phyloP scores from a whole-genome alignment of 106 monocot species.

The Apostasia shenzhenica region DNA sequence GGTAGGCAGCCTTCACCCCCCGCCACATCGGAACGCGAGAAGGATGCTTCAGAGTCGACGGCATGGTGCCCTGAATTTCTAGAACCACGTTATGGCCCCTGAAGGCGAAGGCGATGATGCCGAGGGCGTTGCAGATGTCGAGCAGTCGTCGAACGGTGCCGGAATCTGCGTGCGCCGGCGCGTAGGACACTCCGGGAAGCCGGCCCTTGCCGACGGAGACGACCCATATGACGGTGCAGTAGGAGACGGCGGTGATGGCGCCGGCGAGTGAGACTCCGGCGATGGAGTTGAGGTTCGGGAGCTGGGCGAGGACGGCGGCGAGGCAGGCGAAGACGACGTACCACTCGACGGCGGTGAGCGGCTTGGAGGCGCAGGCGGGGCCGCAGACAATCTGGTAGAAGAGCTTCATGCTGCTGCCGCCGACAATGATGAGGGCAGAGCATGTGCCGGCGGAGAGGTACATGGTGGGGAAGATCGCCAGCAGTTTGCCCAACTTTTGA shows the following conservation, averaged over 20 bases:
- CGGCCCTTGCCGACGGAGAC: conserved; percentile 58
- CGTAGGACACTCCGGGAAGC: conserved; percentile 39
- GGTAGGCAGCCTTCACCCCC: conserved; percentile 68
- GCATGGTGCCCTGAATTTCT: conserved; percentile 96
- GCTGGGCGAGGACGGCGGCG: conserved; percentile 62
- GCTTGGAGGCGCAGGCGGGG: conserved; percentile 24
- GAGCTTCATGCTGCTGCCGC: conserved; percentile 80
- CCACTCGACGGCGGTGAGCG: conserved; percentile 73
- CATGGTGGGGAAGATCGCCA: conserved; percentile 60
- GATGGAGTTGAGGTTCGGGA: conserved; percentile 95
- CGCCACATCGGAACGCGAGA: conserved; percentile 87
- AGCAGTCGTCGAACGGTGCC: conserved; percentile 22
- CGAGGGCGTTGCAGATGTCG: conserved; percentile 51
- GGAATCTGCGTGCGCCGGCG: conserved; percentile 8
- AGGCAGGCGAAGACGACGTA: conserved; percentile 82
- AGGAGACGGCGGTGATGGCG: conserved; percentile 53
- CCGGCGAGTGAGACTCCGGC: conserved; percentile 83
- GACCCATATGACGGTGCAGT: conserved; percentile 83
- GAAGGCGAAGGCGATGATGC: conserved; percentile 84
- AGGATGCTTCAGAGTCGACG: conserved; percentile 73
- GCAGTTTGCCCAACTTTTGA: conserved; percentile 43
- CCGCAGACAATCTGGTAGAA: conserved; percentile 73
- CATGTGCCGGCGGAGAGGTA: conserved; percentile 91
- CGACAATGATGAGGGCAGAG: conserved; percentile 66
- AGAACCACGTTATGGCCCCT: conserved; percentile 85